Base-by-base conservation (phyloP, 2,329 filamentous ascomycete species). In the Arthrinium phaeospermum region DNA sequence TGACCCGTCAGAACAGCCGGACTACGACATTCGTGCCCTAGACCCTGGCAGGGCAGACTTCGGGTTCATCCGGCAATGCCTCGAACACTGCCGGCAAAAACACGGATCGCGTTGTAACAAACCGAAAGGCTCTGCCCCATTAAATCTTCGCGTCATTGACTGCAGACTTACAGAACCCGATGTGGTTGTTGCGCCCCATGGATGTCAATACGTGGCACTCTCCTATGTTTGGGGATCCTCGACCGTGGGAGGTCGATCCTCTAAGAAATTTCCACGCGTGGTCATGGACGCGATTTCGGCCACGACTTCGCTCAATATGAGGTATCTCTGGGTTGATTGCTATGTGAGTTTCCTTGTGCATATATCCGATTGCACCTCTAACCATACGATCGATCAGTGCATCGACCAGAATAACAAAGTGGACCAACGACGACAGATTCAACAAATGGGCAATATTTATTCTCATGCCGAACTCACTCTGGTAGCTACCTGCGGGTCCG, bases 321-420 rank as follows among this genome's bases (percentile, higher is more conserved):
- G n/a, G 10, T 68, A 68, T 16, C 41, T 68, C 2, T 68, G 67
- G 67, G 67, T 68, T 22, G 67, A 68, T 46, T n/a, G 67, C 13
- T 30, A 46, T 27, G 67, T 68, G 44, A 27, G 67, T 45, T 24
- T 12, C 8, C 37, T 45, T 12, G 30, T 5, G 8, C 2, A 41
- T 22, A 7, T 10, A 16, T 16, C 4, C 0, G n/a, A 19, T 14
- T 3, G 37, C 5, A 13, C 8, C 5, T 10, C 67, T 30, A 68
- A 45, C 22, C 4, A 22, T 16, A 27, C 1, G 14, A n/a, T n/a
- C n/a, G n/a, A 13, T 2, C 3, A 45, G 67, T 68, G 67, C 41
- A 68, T 68, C 41, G 10, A 45, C 4, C 67, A 68, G 27, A 10
- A 46, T 2, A 27, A 22, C 41, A 8, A 6, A 7, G 19, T 41